Base-by-base conservation (phyloP, 2,329 filamentous ascomycete species). In the Cylindrodendrum hubeiense region DNA sequence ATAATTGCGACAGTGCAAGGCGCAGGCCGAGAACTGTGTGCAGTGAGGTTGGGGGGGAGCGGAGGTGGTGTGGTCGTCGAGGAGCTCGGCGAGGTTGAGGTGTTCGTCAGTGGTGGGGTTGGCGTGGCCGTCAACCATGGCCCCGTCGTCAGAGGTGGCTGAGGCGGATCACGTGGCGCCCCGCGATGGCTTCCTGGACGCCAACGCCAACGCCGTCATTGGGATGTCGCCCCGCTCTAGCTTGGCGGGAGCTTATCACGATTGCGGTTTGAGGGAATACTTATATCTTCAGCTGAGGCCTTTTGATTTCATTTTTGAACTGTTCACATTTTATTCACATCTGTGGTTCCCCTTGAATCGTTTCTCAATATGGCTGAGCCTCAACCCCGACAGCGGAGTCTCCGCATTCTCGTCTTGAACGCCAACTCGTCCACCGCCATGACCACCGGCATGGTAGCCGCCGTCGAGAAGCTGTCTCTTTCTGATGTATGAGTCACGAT, bases 341-440 rank as follows among this genome's bases (percentile, higher is more conserved):
- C 13, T 17, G 8, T 24, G 34, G 17, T 12, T 28, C 33, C 19
- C 41, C 4, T 19, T 6, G 24, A 39, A 60, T 39, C 9, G 46
- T 26, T 22, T 17, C 8, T 30, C 51, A 59, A 41, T 62, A 75
- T 75, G 73, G 67, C 70, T 22, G 69, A 74, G 59, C 47, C 67
- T 26, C 60, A 59, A 24, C 60, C 54, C 57, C 66, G 66, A 28
- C 54, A 64, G 22, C 65, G 57, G 52, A 70, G 63, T 58, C 58
- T 77, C 55, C 72, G 71, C 55, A 89, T 95, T 67, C 84, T 95
- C 43, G 83, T 95, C 66, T 85, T 95, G 72, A 95, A 96, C 75
- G 93, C 93, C 34, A 96, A 96, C 80, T 94, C 91, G 3, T 93
- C 90, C 1, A 72, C 81, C 60, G 82, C 84, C 60, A 95, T 95